Conservation (phyloP, 371 early-diverging fungal species). For the Mucor plumbeus region DNA sequence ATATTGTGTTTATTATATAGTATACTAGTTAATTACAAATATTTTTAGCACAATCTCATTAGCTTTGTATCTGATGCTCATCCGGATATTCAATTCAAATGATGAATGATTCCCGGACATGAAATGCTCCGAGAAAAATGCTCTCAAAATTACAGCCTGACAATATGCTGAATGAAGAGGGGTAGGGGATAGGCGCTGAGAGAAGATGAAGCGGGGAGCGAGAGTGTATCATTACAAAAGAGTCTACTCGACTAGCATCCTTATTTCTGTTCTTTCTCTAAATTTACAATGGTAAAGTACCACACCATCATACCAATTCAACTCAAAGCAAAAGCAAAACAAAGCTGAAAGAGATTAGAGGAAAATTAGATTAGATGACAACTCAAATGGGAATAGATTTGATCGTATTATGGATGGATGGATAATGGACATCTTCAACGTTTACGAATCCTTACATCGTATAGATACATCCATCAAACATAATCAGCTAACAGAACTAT, state of each 20-base stretch:
- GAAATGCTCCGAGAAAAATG: neutral
- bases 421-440: neutral
- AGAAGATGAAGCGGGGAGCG: neutral
- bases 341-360: neutral
- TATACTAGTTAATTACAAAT: too few species aligned
- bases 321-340: neutral
- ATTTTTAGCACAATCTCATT: too few species aligned
- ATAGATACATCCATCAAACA: slow-evolving; percentile 3
- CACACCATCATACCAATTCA: neutral
- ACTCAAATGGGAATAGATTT: neutral
- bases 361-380: neutral
- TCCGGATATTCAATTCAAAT: neutral
- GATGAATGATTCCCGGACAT: neutral
- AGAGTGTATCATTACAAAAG: neutral
- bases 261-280: slow-evolving; percentile 25
- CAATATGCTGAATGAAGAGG: neutral
- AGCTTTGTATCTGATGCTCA: too few species aligned
- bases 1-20: too few species aligned
- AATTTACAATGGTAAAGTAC: slow-evolving; percentile 23
- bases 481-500: too few species aligned
- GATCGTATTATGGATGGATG: slow-evolving; percentile 2
- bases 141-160: neutral
- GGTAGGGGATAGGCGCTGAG: neutral
- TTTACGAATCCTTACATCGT: neutral
- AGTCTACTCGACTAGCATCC: neutral